Evolutionary conservation across 345 rosid species (phyloP).

Genomic region (Arabidopsis arenosa): DNA sequence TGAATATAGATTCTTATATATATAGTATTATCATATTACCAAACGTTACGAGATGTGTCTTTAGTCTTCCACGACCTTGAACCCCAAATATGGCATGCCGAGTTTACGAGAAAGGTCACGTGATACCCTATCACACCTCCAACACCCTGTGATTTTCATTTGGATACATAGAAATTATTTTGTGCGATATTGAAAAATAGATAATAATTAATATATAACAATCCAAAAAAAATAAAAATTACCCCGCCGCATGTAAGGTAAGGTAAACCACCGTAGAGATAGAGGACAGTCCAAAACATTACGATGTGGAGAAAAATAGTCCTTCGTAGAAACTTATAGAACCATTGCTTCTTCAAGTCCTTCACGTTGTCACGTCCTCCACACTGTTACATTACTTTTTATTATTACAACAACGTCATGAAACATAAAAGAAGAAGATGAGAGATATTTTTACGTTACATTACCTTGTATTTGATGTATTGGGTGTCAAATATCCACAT

Average conservation of each 20-base stretch:
- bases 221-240: not conserved
- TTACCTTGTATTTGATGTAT: constrained; percentile 59
- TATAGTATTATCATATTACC: constrained; percentile 47
- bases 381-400: constrained; percentile 31
- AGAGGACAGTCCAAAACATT: constrained; percentile 57
- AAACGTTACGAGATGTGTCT: constrained; percentile 77
- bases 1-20: not conserved
- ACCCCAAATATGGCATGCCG: constrained; percentile 91
- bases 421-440: not conserved
- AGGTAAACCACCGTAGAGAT: constrained; percentile 71
- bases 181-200: not conserved
- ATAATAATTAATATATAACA: no score
- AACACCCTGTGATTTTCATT: constrained; percentile 55
- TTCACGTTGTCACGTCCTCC: constrained; percentile 64
- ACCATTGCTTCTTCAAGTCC: constrained; percentile 82
- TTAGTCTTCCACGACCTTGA: constrained; percentile 78
- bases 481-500: constrained; percentile 71
- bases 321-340: constrained; percentile 64
- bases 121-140: constrained; percentile 65
- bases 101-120: constrained; percentile 80
- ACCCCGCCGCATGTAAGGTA: constrained; percentile 90
- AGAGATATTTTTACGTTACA: not conserved
- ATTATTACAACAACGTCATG: not conserved
- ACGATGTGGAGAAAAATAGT: constrained; percentile 66
- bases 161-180: not conserved